Percentiles rank a stretch among this genome's conserved stretches.
These are phyloP conservation scores for Leonotis leonurus DNA, from an alignment of 257 asterid genomes.

Conservation along the genomic window DNA sequence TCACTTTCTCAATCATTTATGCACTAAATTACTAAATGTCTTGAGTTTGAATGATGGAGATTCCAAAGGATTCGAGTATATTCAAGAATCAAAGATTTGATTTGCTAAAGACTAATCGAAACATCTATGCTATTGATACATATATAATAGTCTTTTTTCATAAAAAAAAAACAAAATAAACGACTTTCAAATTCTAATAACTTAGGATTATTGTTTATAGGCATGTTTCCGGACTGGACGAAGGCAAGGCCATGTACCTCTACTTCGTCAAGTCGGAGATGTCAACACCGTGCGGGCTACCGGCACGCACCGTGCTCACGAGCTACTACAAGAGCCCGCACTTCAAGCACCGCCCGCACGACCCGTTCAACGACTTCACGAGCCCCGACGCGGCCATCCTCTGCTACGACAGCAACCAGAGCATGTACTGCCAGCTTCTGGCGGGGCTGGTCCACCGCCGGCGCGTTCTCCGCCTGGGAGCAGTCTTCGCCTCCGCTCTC, in stretches of 20 bases:
- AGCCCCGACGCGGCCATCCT: slow-evolving; percentile 66
- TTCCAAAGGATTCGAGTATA: not conserved
- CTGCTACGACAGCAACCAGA: slow-evolving; percentile 61
- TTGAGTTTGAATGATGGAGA: not conserved
- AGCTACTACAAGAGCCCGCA: slow-evolving; percentile 74
- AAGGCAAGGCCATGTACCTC: slow-evolving; percentile 77
- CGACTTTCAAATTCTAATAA: too few relatives aligned
- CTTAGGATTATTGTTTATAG: too few relatives aligned
- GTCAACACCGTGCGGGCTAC: slow-evolving; percentile 63
- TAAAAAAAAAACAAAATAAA: too few relatives aligned
- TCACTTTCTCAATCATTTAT: not conserved
- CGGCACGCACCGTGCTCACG: slow-evolving; percentile 69
- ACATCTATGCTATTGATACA: not conserved
- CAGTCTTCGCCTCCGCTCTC: slow-evolving; percentile 74
- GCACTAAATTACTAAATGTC: not conserved
- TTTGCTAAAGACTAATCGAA: not conserved
- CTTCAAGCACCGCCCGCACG: slow-evolving; percentile 49
- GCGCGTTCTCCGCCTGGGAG: slow-evolving; percentile 74
- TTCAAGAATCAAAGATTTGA: not conserved
- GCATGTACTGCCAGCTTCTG: slow-evolving; percentile 79
- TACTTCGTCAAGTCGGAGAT: slow-evolving; percentile 71
- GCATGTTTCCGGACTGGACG: slow-evolving; percentile 45
- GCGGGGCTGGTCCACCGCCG: slow-evolving; percentile 68
- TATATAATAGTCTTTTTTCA: not conserved
- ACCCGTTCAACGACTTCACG: slow-evolving; percentile 56